Base-by-base conservation (phyloP, 2,329 filamentous ascomycete genomes). In the Calonectria leucothoes region DNA sequence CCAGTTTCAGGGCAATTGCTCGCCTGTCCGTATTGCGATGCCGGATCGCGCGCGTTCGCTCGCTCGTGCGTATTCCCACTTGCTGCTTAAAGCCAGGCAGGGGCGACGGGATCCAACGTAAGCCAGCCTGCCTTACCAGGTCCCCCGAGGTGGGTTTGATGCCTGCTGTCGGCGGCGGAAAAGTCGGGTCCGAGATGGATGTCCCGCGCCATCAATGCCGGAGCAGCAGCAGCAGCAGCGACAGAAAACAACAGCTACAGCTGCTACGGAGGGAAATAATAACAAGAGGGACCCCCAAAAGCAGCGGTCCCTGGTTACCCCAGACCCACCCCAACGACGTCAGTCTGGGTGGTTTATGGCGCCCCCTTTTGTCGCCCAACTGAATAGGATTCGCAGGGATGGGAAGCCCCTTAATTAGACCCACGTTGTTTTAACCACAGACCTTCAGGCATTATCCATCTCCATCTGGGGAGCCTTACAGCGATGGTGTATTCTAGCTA, bases 391-490 rank as follows among this genome's bases (percentile, higher is more conserved):
- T 59, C 33, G 11, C 55, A 59, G 33, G 55, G 55, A 59, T 59
- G n/a, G 31, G n/a, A n/a, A 59, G 55, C 55, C 33, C 55, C 23
- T 59, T 59, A 59, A 59, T 59, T 59, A 59, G 55, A 59, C 55
- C 55, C 55, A 59, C 33, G 33, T 6, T 31, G 35, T 35, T 57
- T 59, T 59, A n/a, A 59, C 55, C 55, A 27, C 23, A 23, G 37
- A 35, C 20, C 27, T 39, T 33, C 55, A 59, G 35, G 52, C 51
- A 57, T 57, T 10, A 57, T n/a, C 52, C 52, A 23, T 37, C 55
- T 11, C n/a, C n/a, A n/a, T n/a, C n/a, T n/a, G n/a, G n/a, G 17
- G 49, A n/a, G 55, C 31, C 55, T 23, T 59, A 59, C n/a, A n/a
- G n/a, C n/a, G n/a, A n/a, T n/a, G n/a, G n/a, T n/a, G n/a, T 59